Conservation (phyloP, 2,329 filamentous ascomycete genomes). For the Fusarium sororula region DNA sequence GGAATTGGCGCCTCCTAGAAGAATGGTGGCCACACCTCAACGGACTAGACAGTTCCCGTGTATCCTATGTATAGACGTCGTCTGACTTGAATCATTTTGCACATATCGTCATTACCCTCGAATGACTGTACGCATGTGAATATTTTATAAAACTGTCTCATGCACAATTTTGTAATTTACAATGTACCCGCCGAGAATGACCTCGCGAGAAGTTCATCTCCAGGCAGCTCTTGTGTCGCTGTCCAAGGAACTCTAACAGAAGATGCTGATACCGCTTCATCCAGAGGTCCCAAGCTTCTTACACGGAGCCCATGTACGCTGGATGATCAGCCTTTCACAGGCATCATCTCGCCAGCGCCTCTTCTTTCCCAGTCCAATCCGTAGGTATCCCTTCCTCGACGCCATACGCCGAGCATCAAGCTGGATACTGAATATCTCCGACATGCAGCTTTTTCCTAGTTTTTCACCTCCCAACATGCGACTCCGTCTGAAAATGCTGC, state of each 20-base stretch:
- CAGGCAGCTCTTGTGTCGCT: constrained; percentile 21
- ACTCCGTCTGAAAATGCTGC: constrained; percentile 40
- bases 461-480: constrained; percentile 31
- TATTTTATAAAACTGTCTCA: constrained; percentile 31
- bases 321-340: constrained; percentile 27
- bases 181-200: constrained; percentile 27
- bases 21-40: constrained; percentile 34
- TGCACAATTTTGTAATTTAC: constrained; percentile 41
- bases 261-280: constrained; percentile 7
- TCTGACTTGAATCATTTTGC: constrained; percentile 44
- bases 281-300: constrained; percentile 22
- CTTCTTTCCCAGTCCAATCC: constrained; percentile 19
- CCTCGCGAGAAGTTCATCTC: constrained; percentile 11
- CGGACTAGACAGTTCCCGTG: constrained; percentile 47
- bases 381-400: constrained; percentile 40
- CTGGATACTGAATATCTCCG: constrained; percentile 35
- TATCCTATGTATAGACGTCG: constrained; percentile 50
- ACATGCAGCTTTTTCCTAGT: constrained; percentile 34
- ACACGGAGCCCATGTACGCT: constrained; percentile 20
- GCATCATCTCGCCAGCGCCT: constrained; percentile 21
- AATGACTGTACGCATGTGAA: constrained; percentile 25
- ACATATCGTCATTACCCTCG: constrained; percentile 10
- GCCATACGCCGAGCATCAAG: constrained; percentile 43
- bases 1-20: constrained; percentile 35
- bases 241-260: constrained; percentile 13